Percentiles rank a stretch among this genome's conserved stretches.
These are phyloP conservation scores for Phytophthora rubi DNA, from an alignment of 352 stramenopile species.

Conservation along the genomic window DNA sequence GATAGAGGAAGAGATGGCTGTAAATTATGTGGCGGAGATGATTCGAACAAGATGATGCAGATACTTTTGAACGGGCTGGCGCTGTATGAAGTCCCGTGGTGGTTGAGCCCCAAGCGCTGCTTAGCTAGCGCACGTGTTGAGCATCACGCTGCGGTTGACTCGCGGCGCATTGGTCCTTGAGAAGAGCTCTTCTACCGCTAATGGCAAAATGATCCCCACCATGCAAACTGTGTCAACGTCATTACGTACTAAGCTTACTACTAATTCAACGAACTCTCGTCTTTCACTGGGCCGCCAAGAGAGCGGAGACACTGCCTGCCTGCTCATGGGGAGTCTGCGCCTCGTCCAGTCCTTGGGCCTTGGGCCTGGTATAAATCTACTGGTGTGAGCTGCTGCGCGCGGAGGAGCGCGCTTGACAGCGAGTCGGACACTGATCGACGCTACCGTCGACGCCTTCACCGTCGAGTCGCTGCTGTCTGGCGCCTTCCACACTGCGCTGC, in stretches of 20 bases:
- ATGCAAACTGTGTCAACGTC: constrained; percentile 9
- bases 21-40: constrained; percentile 24
- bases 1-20: not conserved
- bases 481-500: not conserved
- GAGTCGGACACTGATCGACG: constrained; percentile 24
- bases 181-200: constrained; percentile 19
- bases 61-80: constrained; percentile 45
- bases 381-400: constrained; percentile 1
- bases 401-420: not conserved
- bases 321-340: constrained; percentile 5
- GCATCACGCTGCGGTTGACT: constrained; percentile 25
- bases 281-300: constrained; percentile 10
- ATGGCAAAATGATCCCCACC: constrained; percentile 24
- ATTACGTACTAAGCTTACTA: constrained; percentile 29
- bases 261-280: constrained; percentile 14
- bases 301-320: not conserved
- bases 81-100: constrained; percentile 22
- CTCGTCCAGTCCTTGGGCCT: constrained; percentile 13
- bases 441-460: constrained; percentile 34
- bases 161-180: constrained; percentile 18
- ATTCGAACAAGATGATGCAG: constrained; percentile 40
- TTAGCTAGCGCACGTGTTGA: not conserved
- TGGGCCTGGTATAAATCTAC: constrained; percentile 21
- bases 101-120: constrained; percentile 1
- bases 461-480: not conserved